phyloP scores from a whole-genome alignment of 495 filamentous ascomycete genomes.

The Lindgomyces ingoldianus region DNA sequence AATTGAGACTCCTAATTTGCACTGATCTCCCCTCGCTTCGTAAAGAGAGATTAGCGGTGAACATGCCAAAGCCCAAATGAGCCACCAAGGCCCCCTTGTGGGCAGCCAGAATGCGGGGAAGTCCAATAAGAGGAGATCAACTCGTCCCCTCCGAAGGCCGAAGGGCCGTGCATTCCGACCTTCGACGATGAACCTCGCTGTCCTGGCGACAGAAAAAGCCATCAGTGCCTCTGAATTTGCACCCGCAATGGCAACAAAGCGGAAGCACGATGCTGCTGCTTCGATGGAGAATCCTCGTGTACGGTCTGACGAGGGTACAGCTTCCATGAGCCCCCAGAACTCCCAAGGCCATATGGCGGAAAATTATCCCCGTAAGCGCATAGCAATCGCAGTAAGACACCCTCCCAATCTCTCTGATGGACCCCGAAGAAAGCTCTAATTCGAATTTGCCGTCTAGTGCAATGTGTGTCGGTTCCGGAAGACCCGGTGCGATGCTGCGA shows the following conservation, averaged over 20 bases:
- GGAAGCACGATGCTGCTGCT: slow-evolving; percentile 8
- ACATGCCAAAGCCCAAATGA: background rate
- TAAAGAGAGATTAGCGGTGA: background rate
- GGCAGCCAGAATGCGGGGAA: slow-evolving; percentile 3
- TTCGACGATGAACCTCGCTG: background rate
- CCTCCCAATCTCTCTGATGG: background rate
- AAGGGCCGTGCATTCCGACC: background rate
- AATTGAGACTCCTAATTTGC: too few species aligned
- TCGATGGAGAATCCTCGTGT: background rate
- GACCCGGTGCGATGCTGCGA: slow-evolving; percentile 73
- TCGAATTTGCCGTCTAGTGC: slow-evolving; percentile 54
- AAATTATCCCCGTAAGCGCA: slow-evolving; percentile 30
- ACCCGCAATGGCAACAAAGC: slow-evolving; percentile 9
- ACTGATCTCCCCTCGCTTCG: too few species aligned
- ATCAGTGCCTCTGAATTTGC: background rate
- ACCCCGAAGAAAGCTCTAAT: background rate
- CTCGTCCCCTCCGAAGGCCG: background rate
- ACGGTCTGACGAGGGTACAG: background rate
- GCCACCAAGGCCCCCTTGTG: too few species aligned
- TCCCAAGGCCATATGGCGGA: background rate
- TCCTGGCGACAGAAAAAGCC: background rate
- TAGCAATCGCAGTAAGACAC: slow-evolving; percentile 27
- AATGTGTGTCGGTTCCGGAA: slow-evolving; percentile 78
- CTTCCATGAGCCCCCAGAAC: slow-evolving; percentile 2
- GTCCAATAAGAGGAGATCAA: background rate